A percentile compares a stretch with the other conserved stretches of the same genome.
These are phyloP conservation scores for Ogataea wickerhamii DNA, from an alignment of 805 yeast genomes.

Conservation along the genomic window DNA sequence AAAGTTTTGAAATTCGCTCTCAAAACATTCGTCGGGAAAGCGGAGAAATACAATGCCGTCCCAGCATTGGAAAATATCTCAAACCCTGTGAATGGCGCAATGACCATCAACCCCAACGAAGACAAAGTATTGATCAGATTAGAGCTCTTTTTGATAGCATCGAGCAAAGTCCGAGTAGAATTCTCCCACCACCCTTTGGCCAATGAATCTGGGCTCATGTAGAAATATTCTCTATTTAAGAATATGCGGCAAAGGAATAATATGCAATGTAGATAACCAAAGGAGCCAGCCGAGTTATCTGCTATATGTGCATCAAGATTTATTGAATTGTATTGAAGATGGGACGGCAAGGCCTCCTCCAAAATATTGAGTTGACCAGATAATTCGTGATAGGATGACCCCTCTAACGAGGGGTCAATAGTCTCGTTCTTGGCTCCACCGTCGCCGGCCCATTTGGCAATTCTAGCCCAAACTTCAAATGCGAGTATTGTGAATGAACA, in stretches of 20 bases:
- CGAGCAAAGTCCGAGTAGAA: slow-evolving; percentile 22
- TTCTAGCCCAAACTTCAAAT: slow-evolving; percentile 37
- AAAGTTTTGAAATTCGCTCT: slow-evolving; percentile 16
- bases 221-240: slow-evolving; percentile 36
- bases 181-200: slow-evolving; percentile 31
- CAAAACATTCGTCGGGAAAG: slow-evolving; percentile 27
- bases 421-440: slow-evolving; percentile 31
- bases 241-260: slow-evolving; percentile 33
- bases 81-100: slow-evolving; percentile 38
- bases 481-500: slow-evolving; percentile 31
- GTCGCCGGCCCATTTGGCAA: slow-evolving; percentile 39
- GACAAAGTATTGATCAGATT: slow-evolving; percentile 23
- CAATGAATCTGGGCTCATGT: slow-evolving; percentile 30
- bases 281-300: slow-evolving; percentile 31
- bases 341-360: slow-evolving; percentile 26
- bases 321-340: slow-evolving; percentile 22
- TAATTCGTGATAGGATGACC: slow-evolving; percentile 28
- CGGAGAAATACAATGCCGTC: slow-evolving; percentile 32
- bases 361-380: slow-evolving; percentile 26
- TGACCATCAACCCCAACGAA: slow-evolving; percentile 28
- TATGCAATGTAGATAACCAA: slow-evolving; percentile 35
- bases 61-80: slow-evolving; percentile 36
- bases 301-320: slow-evolving; percentile 22
- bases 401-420: slow-evolving; percentile 29
- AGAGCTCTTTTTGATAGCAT: slow-evolving; percentile 26